Evolutionary conservation across 2,329 filamentous ascomycete genomes (phyloP).

Genomic region (Domatiomyces catenatus): DNA sequence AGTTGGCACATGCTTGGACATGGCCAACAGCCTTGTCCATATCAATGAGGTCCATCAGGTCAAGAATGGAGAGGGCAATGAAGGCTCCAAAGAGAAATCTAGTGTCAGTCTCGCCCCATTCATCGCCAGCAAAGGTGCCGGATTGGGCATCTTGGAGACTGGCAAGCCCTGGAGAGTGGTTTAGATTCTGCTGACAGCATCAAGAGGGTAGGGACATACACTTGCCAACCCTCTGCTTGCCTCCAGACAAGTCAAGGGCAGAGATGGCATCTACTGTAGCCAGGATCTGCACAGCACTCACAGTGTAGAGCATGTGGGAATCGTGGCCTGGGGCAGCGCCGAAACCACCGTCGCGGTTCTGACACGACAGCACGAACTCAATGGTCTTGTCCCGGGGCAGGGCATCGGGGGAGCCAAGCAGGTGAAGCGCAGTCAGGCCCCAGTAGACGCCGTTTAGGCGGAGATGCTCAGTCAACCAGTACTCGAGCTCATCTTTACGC

Average conservation of each 20-base stretch:
- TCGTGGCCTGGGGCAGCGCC: constrained; percentile 89
- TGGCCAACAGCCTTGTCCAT: constrained; percentile 66
- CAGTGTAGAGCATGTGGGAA: constrained; percentile 88
- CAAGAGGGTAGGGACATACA: constrained; percentile 45
- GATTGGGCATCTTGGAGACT: constrained; percentile 62
- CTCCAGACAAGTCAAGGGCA: constrained; percentile 60
- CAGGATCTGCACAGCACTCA: constrained; percentile 86
- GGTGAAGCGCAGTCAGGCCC: constrained; percentile 77
- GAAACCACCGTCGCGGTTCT: constrained; percentile 78
- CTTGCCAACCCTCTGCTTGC: constrained; percentile 57
- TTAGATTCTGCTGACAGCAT: background rate
- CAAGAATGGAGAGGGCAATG: constrained; percentile 74
- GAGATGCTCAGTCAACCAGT: constrained; percentile 94
- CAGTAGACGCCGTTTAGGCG: constrained; percentile 93
- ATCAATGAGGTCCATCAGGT: constrained; percentile 57
- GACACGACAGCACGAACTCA: constrained; percentile 88
- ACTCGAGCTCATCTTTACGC: constrained; percentile 88
- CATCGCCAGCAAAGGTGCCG: constrained; percentile 82
- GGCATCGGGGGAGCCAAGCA: constrained; percentile 66
- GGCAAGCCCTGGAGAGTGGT: constrained; percentile 39
- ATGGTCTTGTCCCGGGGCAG: constrained; percentile 69
- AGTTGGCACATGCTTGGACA: constrained; percentile 71
- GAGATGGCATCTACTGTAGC: constrained; percentile 72
- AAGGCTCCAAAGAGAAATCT: constrained; percentile 84
- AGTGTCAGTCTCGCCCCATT: constrained; percentile 94